Evolutionary conservation across 371 early-diverging fungal genomes (phyloP), one percentile per base, ranked within the genome.

Genomic region (Batrachochytrium dendrobatidis): DNA sequence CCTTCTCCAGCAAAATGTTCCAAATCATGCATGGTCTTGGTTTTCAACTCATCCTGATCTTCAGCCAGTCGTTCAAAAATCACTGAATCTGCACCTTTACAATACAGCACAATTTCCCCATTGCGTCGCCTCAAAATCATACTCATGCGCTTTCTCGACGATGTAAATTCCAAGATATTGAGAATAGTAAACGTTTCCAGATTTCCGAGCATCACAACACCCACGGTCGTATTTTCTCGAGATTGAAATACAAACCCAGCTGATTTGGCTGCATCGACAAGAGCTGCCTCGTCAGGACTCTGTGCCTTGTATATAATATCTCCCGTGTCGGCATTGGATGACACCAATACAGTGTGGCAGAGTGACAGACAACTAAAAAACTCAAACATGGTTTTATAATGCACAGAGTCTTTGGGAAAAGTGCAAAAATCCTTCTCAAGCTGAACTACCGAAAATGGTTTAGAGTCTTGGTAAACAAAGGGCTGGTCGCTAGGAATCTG

Each of bases 11-110:
- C 94, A 73, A 93, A 93, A 8, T 73, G 64, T 69, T 94, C 90
- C 48, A 96, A 70, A 67, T 93, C 86, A 0, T 70, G 70, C 1
- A 77, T 72, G 3, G 92, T 91, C 6, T 75, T 72, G 50, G 79
- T 74, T 46, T 76, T 76, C 60, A 83, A 57, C 31, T 71, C 65
- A 46, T 81, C 77, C 65, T 88, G 83, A 24, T 75, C 79, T 8
- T 64, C 64, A 32, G 78, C 78, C 18, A 95, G 72, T 18, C 95
- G 81, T 53, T 88, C 87, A 65, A 82, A 89, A 22, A 94, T 87
- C 1, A 92, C 86, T 24, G 85, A 85, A 68, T 98, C 98, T 6
- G 96, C 95, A 22, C 99, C 99, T 68, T 99, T 99, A 65, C 86
- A 87, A 44, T 87, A 77, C 33, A 95, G 65, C 0, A 89, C 75